These are phyloP conservation scores for Galerina marginata DNA, from an alignment of 768 basidiomycete genomes.

Conservation along the genomic window DNA sequence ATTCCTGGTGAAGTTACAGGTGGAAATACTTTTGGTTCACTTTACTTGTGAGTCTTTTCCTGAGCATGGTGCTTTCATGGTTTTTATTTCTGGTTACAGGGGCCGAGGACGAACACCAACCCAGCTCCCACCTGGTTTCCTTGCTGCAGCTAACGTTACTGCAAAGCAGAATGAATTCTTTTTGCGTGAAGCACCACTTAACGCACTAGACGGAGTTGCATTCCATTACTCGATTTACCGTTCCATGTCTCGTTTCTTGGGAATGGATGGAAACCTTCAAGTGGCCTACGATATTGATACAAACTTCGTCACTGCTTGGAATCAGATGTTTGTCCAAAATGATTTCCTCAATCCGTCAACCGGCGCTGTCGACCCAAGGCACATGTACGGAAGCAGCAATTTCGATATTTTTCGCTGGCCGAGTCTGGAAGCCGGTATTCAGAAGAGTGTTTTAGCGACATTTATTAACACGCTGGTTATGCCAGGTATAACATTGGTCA, in stretches of 20 bases:
- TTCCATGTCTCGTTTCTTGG: slow-evolving; percentile 82
- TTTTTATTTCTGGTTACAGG: slow-evolving; percentile 39
- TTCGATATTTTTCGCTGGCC: slow-evolving; percentile 97
- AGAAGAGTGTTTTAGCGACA: slow-evolving; percentile 73
- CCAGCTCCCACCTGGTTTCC: slow-evolving; percentile 70
- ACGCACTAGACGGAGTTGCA: slow-evolving; percentile 78
- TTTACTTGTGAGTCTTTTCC: slow-evolving; percentile 71
- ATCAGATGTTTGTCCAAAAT: slow-evolving; percentile 87
- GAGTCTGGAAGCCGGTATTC: slow-evolving; percentile 82
- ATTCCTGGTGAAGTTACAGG: slow-evolving; percentile 95
- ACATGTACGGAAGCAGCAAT: slow-evolving; percentile 93
- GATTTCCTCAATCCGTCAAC: slow-evolving; percentile 81
- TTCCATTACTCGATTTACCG: slow-evolving; percentile 97
- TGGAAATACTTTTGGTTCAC: slow-evolving; percentile 86
- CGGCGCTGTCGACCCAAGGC: slow-evolving; percentile 75
- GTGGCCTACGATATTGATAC: slow-evolving; percentile 85
- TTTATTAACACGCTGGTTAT: slow-evolving; percentile 83
- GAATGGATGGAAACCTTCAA: slow-evolving; percentile 94
- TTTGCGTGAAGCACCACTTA: slow-evolving; percentile 65
- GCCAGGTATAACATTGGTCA: slow-evolving; percentile 84
- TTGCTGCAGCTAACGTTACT: slow-evolving; percentile 71
- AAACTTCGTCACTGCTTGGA: slow-evolving; percentile 92
- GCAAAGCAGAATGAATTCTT: slow-evolving; percentile 72
- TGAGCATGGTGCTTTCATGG: neutral
- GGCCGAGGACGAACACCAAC: slow-evolving; percentile 88